phyloP scores from a whole-genome alignment of 495 filamentous ascomycete species.

The Aspergillus leporis region DNA sequence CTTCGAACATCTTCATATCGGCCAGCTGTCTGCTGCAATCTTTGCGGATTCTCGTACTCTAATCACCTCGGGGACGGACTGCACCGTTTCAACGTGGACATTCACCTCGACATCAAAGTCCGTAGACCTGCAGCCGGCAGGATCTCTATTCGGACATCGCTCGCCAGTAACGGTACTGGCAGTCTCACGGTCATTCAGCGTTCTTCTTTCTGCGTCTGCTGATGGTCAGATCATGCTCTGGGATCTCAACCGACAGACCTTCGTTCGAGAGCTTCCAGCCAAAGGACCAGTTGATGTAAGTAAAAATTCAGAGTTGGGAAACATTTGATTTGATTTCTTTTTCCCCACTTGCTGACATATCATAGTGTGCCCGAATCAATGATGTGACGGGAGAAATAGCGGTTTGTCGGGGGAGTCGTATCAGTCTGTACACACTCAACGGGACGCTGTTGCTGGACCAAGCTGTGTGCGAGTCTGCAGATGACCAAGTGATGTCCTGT shows the following conservation, averaged over 20 bases:
- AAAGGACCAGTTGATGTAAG: slow-evolving; percentile 53
- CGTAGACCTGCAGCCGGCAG: slow-evolving; percentile 78
- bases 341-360: slow-evolving; percentile 17
- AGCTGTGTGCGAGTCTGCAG: slow-evolving; percentile 67
- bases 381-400: slow-evolving; percentile 87
- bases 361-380: slow-evolving; percentile 79
- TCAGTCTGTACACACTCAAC: slow-evolving; percentile 86
- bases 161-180: slow-evolving; percentile 77
- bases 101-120: slow-evolving; percentile 61
- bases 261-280: slow-evolving; percentile 71
- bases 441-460: slow-evolving; percentile 79
- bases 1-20: slow-evolving; percentile 90
- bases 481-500: slow-evolving; percentile 75
- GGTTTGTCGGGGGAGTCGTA: slow-evolving; percentile 70
- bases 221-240: slow-evolving; percentile 86
- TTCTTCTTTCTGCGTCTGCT: slow-evolving; percentile 74
- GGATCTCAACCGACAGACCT: slow-evolving; percentile 88
- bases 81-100: slow-evolving; percentile 82
- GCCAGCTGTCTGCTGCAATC: slow-evolving; percentile 75
- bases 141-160: slow-evolving; percentile 86
- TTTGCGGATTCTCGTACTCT: slow-evolving; percentile 90
- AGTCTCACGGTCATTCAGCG: slow-evolving; percentile 82
- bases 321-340: not conserved
- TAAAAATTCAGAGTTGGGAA: not conserved
- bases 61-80: slow-evolving; percentile 88